These are phyloP conservation scores for Rhodotorula paludigena DNA, from an alignment of 768 basidiomycete species.

Conservation along the genomic window DNA sequence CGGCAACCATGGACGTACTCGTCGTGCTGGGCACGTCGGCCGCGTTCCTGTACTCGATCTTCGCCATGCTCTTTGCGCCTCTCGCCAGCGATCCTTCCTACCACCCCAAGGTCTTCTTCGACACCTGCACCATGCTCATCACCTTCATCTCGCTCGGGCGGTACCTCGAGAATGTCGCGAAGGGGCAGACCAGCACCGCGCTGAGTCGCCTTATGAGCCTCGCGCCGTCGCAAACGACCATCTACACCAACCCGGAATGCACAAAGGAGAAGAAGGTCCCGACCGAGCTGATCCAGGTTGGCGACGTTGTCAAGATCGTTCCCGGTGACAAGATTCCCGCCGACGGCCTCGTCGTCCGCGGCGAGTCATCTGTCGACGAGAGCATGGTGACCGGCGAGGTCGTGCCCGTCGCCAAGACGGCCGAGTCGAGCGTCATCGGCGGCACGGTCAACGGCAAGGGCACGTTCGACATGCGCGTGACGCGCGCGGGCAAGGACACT, in stretches of 20 bases:
- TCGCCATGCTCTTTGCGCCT: slow-evolving; percentile 60
- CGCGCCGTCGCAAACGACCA: slow-evolving; percentile 88
- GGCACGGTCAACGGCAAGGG: slow-evolving; percentile 95
- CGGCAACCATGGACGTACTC: slow-evolving; percentile 96
- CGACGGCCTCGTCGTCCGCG: slow-evolving; percentile 81
- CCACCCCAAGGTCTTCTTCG: slow-evolving; percentile 87
- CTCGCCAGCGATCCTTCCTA: slow-evolving; percentile 55
- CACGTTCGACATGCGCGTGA: slow-evolving; percentile 94
- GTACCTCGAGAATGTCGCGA: slow-evolving; percentile 91
- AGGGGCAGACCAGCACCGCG: slow-evolving; percentile 93
- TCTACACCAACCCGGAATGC: slow-evolving; percentile 69
- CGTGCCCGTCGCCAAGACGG: slow-evolving; percentile 74
- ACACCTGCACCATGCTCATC: slow-evolving; percentile 98
- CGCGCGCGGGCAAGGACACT: slow-evolving; percentile 91
- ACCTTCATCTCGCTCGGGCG: slow-evolving; percentile 94
- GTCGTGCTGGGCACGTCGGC: slow-evolving; percentile 91
- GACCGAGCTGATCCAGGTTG: slow-evolving; percentile 89
- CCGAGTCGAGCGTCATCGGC: slow-evolving; percentile 83
- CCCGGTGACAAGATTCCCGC: slow-evolving; percentile 96
- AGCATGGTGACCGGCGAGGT: slow-evolving; percentile 96
- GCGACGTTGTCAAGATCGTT: slow-evolving; percentile 85
- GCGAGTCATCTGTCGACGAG: slow-evolving; percentile 86
- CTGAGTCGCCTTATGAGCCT: slow-evolving; percentile 94
- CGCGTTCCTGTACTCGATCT: slow-evolving; percentile 83
- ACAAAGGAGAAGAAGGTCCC: slow-evolving; percentile 83